Conservation (phyloP, 2,329 filamentous ascomycete species). For the Chrysoporthe deuterocubensis region DNA sequence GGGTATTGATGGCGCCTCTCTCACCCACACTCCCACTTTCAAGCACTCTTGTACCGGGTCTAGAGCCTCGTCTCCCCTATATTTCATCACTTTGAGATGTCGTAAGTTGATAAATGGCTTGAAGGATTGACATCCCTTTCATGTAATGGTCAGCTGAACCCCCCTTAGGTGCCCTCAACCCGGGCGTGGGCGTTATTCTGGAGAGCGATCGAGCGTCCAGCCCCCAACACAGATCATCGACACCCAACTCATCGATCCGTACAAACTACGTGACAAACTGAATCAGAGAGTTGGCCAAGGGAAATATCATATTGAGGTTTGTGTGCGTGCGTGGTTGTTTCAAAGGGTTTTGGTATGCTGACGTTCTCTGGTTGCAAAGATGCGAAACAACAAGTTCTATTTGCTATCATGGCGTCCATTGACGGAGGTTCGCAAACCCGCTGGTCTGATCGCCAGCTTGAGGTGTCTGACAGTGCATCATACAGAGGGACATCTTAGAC, state of each 20-base stretch:
- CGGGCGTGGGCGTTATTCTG: neutral
- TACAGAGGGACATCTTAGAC: slow-evolving; percentile 15
- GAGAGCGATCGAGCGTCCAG: slow-evolving; percentile 5
- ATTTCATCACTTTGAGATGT: neutral
- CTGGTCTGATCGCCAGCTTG: neutral
- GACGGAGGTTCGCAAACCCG: slow-evolving; percentile 10
- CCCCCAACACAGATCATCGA: slow-evolving; percentile 21
- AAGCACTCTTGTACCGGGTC: neutral
- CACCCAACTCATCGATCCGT: slow-evolving; percentile 17
- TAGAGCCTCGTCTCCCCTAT: neutral
- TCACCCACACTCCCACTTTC: neutral
- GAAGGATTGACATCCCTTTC: neutral
- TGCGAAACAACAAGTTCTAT: slow-evolving; percentile 23
- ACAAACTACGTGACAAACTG: slow-evolving; percentile 18
- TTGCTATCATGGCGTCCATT: slow-evolving; percentile 9
- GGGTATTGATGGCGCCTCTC: neutral
- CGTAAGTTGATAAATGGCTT: neutral
- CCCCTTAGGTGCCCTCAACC: neutral
- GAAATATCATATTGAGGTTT: slow-evolving; percentile 19
- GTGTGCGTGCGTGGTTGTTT: neutral
- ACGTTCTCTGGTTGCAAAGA: slow-evolving; percentile 2
- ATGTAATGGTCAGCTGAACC: slow-evolving; percentile 1
- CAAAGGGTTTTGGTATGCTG: neutral
- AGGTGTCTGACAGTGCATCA: slow-evolving; percentile 11
- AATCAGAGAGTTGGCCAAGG: slow-evolving; percentile 13